Evolutionary conservation across 331 rosid genomes (phyloP).

Genomic region (Cydonia oblonga): DNA sequence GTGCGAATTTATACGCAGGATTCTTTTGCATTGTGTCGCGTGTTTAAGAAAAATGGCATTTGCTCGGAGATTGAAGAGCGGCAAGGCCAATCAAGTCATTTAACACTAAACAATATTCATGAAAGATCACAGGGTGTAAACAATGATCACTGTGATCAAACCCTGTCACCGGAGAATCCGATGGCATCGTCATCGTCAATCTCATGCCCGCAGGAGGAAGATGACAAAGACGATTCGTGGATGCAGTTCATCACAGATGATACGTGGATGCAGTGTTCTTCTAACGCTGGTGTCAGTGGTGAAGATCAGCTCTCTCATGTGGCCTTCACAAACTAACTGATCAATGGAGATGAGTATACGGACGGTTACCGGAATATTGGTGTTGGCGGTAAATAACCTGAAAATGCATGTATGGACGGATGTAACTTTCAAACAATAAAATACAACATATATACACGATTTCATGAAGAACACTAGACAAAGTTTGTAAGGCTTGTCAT

Average conservation of each 20-base stretch:
- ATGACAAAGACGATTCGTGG: conserved; percentile 94
- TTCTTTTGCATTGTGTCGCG: conserved; percentile 88
- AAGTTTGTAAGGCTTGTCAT: neutral
- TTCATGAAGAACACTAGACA: too few species aligned
- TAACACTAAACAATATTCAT: conserved; percentile 4
- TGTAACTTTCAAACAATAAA: conserved; percentile 20
- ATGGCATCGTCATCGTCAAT: conserved; percentile 54
- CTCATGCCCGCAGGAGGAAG: conserved; percentile 51
- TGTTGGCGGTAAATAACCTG: conserved; percentile 49
- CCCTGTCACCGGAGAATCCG: conserved; percentile 68
- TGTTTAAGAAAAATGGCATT: conserved; percentile 90
- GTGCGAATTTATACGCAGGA: conserved; percentile 39
- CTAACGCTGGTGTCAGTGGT: conserved; percentile 30
- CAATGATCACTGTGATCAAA: conserved; percentile 47
- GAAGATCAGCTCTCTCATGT: conserved; percentile 46
- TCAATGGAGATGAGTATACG: neutral
- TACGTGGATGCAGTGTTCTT: conserved; percentile 65
- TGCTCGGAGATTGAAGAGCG: conserved; percentile 65
- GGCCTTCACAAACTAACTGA: conserved; percentile 49
- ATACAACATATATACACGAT: conserved; percentile 2
- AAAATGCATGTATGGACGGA: conserved; percentile 6
- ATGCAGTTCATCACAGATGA: conserved; percentile 94
- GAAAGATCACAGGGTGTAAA: conserved; percentile 41
- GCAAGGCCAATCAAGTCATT: conserved; percentile 49
- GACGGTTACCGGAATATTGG: neutral